Evolutionary conservation across 805 yeast species (phyloP).

Genomic region (Metschnikowia cubensis): DNA sequence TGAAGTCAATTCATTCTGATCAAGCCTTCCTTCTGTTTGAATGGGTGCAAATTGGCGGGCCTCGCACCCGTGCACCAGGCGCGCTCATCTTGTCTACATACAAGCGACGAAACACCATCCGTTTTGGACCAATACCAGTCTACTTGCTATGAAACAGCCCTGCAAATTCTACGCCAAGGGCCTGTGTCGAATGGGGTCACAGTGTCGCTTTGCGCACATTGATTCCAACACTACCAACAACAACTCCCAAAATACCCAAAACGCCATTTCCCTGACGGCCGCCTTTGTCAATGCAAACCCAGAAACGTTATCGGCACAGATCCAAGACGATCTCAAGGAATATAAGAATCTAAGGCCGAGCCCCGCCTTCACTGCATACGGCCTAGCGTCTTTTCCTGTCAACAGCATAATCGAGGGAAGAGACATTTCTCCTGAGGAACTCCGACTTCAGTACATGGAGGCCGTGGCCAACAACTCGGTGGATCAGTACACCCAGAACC

Average conservation of each 20-base stretch:
- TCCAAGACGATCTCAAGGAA: conserved; percentile 23
- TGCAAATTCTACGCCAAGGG: conserved; percentile 26
- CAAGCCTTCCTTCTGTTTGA: background rate
- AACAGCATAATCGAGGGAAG: conserved; percentile 47
- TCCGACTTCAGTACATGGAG: conserved; percentile 42
- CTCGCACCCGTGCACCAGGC: conserved; percentile 11
- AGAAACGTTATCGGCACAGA: conserved; percentile 13
- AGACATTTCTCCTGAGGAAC: conserved; percentile 54
- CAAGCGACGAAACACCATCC: background rate
- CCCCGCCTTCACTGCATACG: conserved; percentile 43
- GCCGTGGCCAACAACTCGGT: conserved; percentile 36
- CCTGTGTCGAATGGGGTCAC: conserved; percentile 26
- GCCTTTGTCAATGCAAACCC: conserved; percentile 11
- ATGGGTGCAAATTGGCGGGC: conserved; percentile 6
- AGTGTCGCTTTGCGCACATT: conserved; percentile 25
- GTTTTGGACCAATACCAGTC: too few species aligned
- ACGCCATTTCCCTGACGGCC: conserved; percentile 3
- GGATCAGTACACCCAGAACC: conserved; percentile 36
- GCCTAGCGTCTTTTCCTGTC: conserved; percentile 46
- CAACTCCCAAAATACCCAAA: conserved; percentile 4
- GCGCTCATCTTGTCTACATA: background rate
- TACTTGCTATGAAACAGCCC: conserved; percentile 8
- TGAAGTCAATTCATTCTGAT: conserved; percentile 10
- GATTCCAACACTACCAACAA: conserved; percentile 4
- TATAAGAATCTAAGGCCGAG: conserved; percentile 22